A percentile compares a stretch with the other conserved stretches of the same genome.
These are phyloP conservation scores for Naganishia albida DNA, from an alignment of 1,284 basidiomycete genomes.

Conservation along the genomic window DNA sequence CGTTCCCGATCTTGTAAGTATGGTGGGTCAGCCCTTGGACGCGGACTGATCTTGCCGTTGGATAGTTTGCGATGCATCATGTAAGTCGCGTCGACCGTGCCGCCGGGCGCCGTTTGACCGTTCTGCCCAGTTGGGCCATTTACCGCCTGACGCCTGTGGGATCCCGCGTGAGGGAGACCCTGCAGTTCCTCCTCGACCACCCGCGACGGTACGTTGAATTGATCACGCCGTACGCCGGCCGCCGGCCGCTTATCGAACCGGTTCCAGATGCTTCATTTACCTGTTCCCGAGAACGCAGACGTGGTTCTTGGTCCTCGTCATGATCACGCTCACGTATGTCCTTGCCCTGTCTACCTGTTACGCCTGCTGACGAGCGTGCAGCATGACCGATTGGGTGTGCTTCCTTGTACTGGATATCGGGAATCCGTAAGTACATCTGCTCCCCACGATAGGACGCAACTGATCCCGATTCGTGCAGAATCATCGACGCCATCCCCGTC, in stretches of 20 bases:
- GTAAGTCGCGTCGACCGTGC: conserved; percentile 50
- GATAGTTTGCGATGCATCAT: conserved; percentile 65
- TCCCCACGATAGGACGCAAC: background rate
- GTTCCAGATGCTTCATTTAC: conserved; percentile 75
- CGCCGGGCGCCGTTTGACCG: background rate
- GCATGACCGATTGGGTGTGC: conserved; percentile 79
- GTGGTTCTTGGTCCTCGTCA: conserved; percentile 76
- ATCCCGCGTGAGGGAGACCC: conserved; percentile 72
- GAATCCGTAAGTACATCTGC: conserved; percentile 56
- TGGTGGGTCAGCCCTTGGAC: background rate
- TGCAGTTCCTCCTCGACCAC: conserved; percentile 91
- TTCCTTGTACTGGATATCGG: conserved; percentile 88
- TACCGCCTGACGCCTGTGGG: conserved; percentile 33
- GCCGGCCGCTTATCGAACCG: too few species aligned
- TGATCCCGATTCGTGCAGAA: conserved; percentile 38
- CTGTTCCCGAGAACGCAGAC: conserved; percentile 95
- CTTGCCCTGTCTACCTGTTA: background rate
- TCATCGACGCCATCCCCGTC: conserved; percentile 69
- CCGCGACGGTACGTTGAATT: conserved; percentile 67
- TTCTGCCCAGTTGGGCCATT: conserved; percentile 12
- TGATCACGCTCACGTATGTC: conserved; percentile 69
- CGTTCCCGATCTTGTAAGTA: conserved; percentile 74
- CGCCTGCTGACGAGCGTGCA: conserved; percentile 43
- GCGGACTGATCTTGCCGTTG: conserved; percentile 10
- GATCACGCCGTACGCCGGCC: too few species aligned